Evolutionary conservation across 768 basidiomycete species (phyloP).

Genomic region (Boletus coccyginus): DNA sequence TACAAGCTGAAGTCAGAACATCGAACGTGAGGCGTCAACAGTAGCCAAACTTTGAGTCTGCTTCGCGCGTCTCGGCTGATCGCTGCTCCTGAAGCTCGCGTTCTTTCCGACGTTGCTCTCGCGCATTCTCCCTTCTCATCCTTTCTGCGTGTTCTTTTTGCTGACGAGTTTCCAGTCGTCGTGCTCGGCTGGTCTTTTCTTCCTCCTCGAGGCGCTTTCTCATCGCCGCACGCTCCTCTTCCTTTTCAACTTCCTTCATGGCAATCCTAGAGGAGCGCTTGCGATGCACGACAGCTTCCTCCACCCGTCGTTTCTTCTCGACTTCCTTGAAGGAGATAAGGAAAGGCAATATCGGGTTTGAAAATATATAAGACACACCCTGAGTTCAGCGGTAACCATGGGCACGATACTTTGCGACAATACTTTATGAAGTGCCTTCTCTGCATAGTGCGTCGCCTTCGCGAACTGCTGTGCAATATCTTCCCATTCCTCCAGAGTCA

Average conservation of each 20-base stretch:
- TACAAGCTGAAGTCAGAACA: slow-evolving; percentile 17
- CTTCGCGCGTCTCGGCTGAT: slow-evolving; percentile 10
- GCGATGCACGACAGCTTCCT: slow-evolving; percentile 76
- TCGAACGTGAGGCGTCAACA: neutral
- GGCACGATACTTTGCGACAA: slow-evolving; percentile 69
- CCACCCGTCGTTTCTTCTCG: slow-evolving; percentile 57
- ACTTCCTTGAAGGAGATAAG: slow-evolving; percentile 46
- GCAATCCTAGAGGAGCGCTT: slow-evolving; percentile 92
- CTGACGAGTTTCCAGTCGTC: slow-evolving; percentile 53
- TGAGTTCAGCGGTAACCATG: slow-evolving; percentile 61
- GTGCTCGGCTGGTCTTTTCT: slow-evolving; percentile 63
- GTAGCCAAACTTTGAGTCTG: slow-evolving; percentile 13
- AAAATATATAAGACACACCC: slow-evolving; percentile 38
- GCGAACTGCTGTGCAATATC: slow-evolving; percentile 71
- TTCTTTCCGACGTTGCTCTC: slow-evolving; percentile 47
- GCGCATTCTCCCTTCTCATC: slow-evolving; percentile 52
- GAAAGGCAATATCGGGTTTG: neutral
- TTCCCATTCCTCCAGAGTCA: slow-evolving; percentile 84
- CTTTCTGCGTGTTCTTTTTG: slow-evolving; percentile 58
- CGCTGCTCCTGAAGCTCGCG: slow-evolving; percentile 32
- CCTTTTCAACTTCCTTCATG: slow-evolving; percentile 73
- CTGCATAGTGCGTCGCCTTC: slow-evolving; percentile 72
- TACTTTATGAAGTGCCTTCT: slow-evolving; percentile 73
- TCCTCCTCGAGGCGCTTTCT: slow-evolving; percentile 61
- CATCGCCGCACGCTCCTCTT: slow-evolving; percentile 64